phyloP scores from a whole-genome alignment of 768 basidiomycete genomes.

The Lentinula sp. region DNA sequence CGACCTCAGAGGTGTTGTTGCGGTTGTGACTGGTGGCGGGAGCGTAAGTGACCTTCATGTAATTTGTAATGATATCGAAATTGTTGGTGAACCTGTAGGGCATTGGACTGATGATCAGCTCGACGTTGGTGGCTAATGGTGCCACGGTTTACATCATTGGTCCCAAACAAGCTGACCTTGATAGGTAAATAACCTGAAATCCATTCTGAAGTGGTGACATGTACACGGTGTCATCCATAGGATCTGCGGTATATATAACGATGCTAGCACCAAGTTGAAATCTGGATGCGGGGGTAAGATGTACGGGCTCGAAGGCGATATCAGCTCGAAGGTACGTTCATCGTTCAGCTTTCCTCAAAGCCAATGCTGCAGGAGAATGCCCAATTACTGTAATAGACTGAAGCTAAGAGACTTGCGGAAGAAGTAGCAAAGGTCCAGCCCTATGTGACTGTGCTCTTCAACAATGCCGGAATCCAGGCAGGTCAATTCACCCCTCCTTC shows the following conservation, averaged over 20 bases:
- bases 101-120: slow-evolving; percentile 45
- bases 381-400: slow-evolving; percentile 9
- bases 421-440: slow-evolving; percentile 30
- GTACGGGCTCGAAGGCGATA: slow-evolving; percentile 34
- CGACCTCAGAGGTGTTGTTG: slow-evolving; percentile 36
- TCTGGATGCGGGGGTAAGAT: slow-evolving; percentile 25
- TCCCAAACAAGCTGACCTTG: slow-evolving; percentile 32
- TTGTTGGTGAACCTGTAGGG: slow-evolving; percentile 21
- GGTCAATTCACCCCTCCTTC: slow-evolving; percentile 22
- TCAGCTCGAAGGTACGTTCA: slow-evolving; percentile 28
- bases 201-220: not conserved
- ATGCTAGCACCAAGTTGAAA: slow-evolving; percentile 20
- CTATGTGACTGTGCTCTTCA: slow-evolving; percentile 41
- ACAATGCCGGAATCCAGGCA: slow-evolving; percentile 35
- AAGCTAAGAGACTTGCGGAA: slow-evolving; percentile 34
- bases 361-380: not conserved
- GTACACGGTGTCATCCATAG: slow-evolving; percentile 12
- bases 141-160: slow-evolving; percentile 45
- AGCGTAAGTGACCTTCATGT: slow-evolving; percentile 21
- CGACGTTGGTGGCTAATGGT: slow-evolving; percentile 39
- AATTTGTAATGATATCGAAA: not conserved
- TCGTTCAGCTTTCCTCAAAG: not conserved
- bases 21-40: slow-evolving; percentile 39
- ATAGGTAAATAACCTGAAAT: slow-evolving; percentile 19
- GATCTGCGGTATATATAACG: slow-evolving; percentile 28